phyloP scores from a whole-genome alignment of 129 eudicot species.

The Deinandra increscens region DNA sequence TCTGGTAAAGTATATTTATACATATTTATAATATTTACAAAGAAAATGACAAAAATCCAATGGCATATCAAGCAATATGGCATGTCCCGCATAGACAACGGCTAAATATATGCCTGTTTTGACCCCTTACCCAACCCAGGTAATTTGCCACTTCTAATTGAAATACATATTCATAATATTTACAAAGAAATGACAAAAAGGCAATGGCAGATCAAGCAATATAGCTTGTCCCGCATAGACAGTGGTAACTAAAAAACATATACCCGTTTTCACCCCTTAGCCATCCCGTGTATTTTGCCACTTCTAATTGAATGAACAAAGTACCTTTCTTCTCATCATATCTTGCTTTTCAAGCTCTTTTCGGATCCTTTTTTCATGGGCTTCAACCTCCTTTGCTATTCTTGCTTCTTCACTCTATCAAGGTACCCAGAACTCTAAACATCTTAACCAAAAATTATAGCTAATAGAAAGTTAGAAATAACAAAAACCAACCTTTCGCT shows the following conservation, averaged over 20 bases:
- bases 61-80: not conserved
- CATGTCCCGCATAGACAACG: too few relatives aligned
- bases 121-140: not conserved
- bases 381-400: constrained; percentile 90
- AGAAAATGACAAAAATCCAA: not conserved
- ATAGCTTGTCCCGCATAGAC: too few relatives aligned
- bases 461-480: not conserved
- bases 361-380: constrained; percentile 75
- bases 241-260: not conserved
- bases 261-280: not conserved
- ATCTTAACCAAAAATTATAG: not conserved
- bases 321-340: constrained; percentile 79
- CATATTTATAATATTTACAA: not conserved
- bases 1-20: not conserved
- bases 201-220: not conserved
- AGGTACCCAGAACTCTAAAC: constrained; percentile 11
- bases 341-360: constrained; percentile 96
- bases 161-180: not conserved
- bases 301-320: not conserved
- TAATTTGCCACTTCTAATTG: constrained; percentile 4
- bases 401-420: constrained; percentile 81
- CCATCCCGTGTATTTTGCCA: constrained; percentile 8
- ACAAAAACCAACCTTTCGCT: constrained; percentile 66
- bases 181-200: not conserved
- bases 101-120: not conserved